phyloP scores from a whole-genome alignment of 345 rosid species.

The Xanthoceras sorbifolium region DNA sequence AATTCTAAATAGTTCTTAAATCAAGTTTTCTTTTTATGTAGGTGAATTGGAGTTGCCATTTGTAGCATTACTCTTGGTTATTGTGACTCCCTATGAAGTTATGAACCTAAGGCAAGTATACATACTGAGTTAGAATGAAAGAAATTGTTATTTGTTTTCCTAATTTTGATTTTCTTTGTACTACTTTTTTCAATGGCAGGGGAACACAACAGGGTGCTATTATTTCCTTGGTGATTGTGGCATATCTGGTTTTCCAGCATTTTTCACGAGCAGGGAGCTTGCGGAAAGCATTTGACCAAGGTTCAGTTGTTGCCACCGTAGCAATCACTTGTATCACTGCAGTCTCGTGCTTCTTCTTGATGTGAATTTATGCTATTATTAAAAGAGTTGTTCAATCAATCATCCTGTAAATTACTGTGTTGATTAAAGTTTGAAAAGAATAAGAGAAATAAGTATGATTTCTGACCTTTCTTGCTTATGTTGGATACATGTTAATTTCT shows the following conservation, averaged over 20 bases:
- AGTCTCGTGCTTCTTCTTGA: slow-evolving; percentile 50
- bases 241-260: slow-evolving; percentile 87
- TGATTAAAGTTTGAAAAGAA: slow-evolving; percentile 19
- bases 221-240: slow-evolving; percentile 56
- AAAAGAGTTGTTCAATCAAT: neutral
- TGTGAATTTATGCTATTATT: slow-evolving; percentile 30
- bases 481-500: neutral
- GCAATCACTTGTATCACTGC: slow-evolving; percentile 54
- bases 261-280: slow-evolving; percentile 71
- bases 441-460: slow-evolving; percentile 23
- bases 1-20: neutral
- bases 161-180: neutral
- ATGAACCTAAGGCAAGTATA: slow-evolving; percentile 57
- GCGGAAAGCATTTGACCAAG: slow-evolving; percentile 70
- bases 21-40: slow-evolving; percentile 27
- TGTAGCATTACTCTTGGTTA: slow-evolving; percentile 64
- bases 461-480: slow-evolving; percentile 7
- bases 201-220: slow-evolving; percentile 72
- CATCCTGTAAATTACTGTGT: slow-evolving; percentile 35
- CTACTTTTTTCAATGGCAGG: slow-evolving; percentile 43
- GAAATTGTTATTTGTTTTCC: slow-evolving; percentile 10
- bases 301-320: slow-evolving; percentile 74
- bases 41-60: slow-evolving; percentile 94
- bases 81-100: slow-evolving; percentile 72
- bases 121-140: slow-evolving; percentile 6